These are phyloP conservation scores for Filobasidium floriforme DNA, from an alignment of 768 basidiomycete genomes.

Conservation along the genomic window DNA sequence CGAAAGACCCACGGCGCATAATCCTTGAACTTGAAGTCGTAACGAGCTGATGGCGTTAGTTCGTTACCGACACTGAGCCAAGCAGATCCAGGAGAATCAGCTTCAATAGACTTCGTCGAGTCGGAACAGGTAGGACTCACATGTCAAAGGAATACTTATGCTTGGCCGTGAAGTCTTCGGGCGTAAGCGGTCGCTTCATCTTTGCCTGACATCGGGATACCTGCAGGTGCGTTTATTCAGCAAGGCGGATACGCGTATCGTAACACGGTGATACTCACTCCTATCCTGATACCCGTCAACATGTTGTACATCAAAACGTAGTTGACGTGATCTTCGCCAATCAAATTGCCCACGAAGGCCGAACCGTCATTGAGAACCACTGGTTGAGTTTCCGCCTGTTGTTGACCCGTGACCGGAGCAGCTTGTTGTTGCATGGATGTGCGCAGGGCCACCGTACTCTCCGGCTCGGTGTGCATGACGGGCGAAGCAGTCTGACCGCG, in stretches of 20 bases:
- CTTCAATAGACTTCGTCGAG: slow-evolving; percentile 15
- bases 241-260: not conserved
- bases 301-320: slow-evolving; percentile 99
- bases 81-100: not conserved
- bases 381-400: slow-evolving; percentile 19
- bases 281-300: slow-evolving; percentile 95
- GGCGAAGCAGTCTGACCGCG: slow-evolving; percentile 6
- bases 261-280: slow-evolving; percentile 51
- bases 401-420: slow-evolving; percentile 21
- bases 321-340: slow-evolving; percentile 97
- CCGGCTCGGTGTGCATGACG: not conserved
- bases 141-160: slow-evolving; percentile 98
- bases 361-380: slow-evolving; percentile 12
- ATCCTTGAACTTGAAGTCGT: slow-evolving; percentile 99
- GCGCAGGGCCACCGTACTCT: not conserved
- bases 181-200: slow-evolving; percentile 71
- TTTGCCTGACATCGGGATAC: slow-evolving; percentile 96
- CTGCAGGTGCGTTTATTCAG: slow-evolving; percentile 44
- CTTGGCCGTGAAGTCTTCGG: slow-evolving; percentile 75
- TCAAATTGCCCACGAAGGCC: slow-evolving; percentile 77
- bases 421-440: not conserved
- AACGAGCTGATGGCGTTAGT: slow-evolving; percentile 91
- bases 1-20: slow-evolving; percentile 98
- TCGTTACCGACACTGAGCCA: slow-evolving; percentile 79
- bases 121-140: slow-evolving; percentile 49